These are phyloP conservation scores for Neurospora sublineolata DNA, from an alignment of 495 filamentous ascomycete species.

Conservation along the genomic window DNA sequence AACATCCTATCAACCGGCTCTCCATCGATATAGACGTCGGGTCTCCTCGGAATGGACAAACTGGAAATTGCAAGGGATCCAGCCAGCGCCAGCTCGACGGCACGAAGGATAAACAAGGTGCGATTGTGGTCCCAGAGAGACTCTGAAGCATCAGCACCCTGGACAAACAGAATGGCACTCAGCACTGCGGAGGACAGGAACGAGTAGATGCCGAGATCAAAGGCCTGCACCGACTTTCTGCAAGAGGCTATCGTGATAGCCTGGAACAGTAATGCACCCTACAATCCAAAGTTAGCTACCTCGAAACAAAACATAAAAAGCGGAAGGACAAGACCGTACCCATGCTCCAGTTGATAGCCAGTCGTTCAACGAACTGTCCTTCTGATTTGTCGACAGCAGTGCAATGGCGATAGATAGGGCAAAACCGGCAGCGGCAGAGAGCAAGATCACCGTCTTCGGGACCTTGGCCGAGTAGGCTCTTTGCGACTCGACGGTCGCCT, in stretches of 20 bases:
- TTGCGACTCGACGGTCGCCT: slow-evolving; percentile 44
- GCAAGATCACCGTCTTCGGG: slow-evolving; percentile 34
- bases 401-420: slow-evolving; percentile 32
- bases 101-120: slow-evolving; percentile 22
- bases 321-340: slow-evolving; percentile 26
- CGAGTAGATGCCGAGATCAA: slow-evolving; percentile 34
- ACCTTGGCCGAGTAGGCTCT: slow-evolving; percentile 39
- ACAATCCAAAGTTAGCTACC: slow-evolving; percentile 6
- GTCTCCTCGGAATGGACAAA: slow-evolving; percentile 51
- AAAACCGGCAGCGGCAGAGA: slow-evolving; percentile 35
- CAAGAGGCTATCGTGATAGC: slow-evolving; percentile 29
- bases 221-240: slow-evolving; percentile 34
- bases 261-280: slow-evolving; percentile 37
- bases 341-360: slow-evolving; percentile 34
- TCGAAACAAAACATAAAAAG: not conserved
- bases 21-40: slow-evolving; percentile 49
- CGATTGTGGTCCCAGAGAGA: slow-evolving; percentile 16
- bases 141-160: slow-evolving; percentile 24
- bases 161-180: slow-evolving; percentile 26
- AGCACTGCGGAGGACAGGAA: slow-evolving; percentile 32
- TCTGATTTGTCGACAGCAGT: slow-evolving; percentile 25
- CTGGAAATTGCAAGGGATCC: slow-evolving; percentile 27
- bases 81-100: slow-evolving; percentile 25
- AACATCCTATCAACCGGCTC: slow-evolving; percentile 51
- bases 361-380: slow-evolving; percentile 21